Conservation (phyloP, 2,329 filamentous ascomycete species). For the Diaporthe sp. region DNA sequence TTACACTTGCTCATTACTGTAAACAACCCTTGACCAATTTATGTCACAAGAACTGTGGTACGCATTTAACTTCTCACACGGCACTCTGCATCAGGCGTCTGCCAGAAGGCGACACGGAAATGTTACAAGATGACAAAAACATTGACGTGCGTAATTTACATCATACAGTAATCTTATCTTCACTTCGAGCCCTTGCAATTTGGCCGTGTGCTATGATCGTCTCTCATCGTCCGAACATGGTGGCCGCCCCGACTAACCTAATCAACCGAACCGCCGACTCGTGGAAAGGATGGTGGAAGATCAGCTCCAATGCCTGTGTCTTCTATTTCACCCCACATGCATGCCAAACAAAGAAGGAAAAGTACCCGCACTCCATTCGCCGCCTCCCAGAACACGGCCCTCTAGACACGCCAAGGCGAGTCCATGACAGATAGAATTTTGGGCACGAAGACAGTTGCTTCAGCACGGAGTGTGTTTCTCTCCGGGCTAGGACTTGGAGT, state of each 20-base stretch:
- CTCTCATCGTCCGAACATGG: conserved; percentile 31
- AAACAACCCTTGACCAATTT: neutral
- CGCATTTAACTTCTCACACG: neutral
- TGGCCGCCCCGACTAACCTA: conserved; percentile 33
- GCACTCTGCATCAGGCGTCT: neutral
- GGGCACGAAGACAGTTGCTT: conserved; percentile 33
- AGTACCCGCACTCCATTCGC: conserved; percentile 7
- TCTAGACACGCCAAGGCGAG: conserved; percentile 17
- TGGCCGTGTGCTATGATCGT: conserved; percentile 35
- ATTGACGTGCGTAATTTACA: conserved; percentile 37
- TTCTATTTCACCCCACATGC: conserved; percentile 21
- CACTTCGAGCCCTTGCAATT: conserved; percentile 34
- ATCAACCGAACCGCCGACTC: conserved; percentile 37
- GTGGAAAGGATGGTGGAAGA: conserved; percentile 17
- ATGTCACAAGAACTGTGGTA: neutral
- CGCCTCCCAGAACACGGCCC: neutral
- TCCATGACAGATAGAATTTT: conserved; percentile 8
- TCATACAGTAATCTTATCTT: conserved; percentile 39
- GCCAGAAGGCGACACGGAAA: no score
- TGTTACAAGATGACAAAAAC: neutral
- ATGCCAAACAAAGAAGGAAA: conserved; percentile 7
- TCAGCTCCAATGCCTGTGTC: conserved; percentile 20
- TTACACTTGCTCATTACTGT: neutral
- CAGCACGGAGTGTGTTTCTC: conserved; percentile 10
- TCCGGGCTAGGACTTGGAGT: conserved; percentile 1